phyloP scores from a whole-genome alignment of 192 early-diverging fungal species.

The Coemansia sp. region DNA sequence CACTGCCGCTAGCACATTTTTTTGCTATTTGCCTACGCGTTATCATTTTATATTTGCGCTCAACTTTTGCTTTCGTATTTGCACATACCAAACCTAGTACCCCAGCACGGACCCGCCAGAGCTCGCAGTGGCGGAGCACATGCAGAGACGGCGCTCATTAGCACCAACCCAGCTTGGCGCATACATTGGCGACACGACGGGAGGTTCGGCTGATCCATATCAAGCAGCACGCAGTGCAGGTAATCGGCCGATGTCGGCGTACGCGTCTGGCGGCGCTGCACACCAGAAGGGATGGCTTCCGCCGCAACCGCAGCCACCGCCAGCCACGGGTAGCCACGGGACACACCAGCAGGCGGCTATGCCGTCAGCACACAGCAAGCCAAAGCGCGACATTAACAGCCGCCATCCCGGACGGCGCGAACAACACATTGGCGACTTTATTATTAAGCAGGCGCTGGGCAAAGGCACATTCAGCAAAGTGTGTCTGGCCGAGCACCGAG shows the following conservation, averaged over 20 bases:
- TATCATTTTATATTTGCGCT: neutral
- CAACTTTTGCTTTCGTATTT: neutral
- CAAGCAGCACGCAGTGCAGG: conserved; percentile 30
- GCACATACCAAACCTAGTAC: conserved; percentile 23
- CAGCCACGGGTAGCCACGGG: neutral
- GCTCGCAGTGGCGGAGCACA: conserved; percentile 29
- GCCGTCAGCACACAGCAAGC: conserved; percentile 15
- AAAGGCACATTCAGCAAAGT: conserved; percentile 58
- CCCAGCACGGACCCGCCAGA: conserved; percentile 45
- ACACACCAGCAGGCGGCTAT: conserved; percentile 4
- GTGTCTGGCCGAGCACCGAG: conserved; percentile 47
- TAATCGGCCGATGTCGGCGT: conserved; percentile 26
- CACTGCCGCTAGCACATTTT: neutral
- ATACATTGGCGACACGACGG: conserved; percentile 24
- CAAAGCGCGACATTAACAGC: conserved; percentile 29
- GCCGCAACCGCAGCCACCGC: conserved; percentile 3
- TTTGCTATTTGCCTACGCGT: neutral
- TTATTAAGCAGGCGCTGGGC: conserved; percentile 49
- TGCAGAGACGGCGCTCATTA: conserved; percentile 45
- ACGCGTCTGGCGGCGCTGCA: conserved; percentile 8
- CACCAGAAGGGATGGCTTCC: conserved; percentile 16
- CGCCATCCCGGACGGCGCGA: conserved; percentile 41
- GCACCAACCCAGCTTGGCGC: conserved; percentile 35
- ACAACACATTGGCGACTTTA: conserved; percentile 47
- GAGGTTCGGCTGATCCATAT: conserved; percentile 26